Evolutionary conservation across 108 stramenopile species (phyloP).

Genomic region (Pseudonitzschia multistriata): DNA sequence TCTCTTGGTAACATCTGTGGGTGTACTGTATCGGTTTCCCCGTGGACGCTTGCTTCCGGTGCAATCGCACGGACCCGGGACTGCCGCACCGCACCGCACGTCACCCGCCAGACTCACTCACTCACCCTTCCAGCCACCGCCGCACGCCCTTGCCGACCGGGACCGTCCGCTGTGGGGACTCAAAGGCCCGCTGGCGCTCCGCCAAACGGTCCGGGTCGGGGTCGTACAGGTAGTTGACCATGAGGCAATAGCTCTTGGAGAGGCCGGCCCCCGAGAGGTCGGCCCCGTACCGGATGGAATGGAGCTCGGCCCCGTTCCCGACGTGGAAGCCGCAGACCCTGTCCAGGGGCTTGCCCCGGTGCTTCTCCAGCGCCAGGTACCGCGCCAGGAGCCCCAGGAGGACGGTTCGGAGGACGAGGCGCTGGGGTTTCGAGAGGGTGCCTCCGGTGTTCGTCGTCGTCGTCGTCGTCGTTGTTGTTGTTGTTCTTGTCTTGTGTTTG

Average conservation of each 20-base stretch:
- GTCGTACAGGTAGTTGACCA: conserved; percentile 86
- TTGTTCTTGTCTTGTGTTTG: background rate
- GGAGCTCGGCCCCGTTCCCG: conserved; percentile 79
- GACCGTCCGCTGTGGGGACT: background rate
- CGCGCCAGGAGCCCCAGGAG: conserved; percentile 68
- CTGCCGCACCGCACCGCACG: no score
- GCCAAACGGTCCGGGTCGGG: conserved; percentile 31
- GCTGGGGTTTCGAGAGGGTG: background rate
- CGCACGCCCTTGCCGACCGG: background rate
- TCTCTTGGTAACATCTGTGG: no score
- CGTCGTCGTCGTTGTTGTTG: background rate
- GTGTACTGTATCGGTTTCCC: no score
- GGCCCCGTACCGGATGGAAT: conserved; percentile 66
- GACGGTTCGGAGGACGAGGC: conserved; percentile 36
- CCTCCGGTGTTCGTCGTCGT: background rate
- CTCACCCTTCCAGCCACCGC: conserved; percentile 1
- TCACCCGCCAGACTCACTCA: no score
- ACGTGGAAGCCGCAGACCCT: conserved; percentile 85
- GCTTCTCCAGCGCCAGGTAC: conserved; percentile 64
- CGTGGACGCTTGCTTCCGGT: no score
- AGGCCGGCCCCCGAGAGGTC: conserved; percentile 66
- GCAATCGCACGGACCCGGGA: no score
- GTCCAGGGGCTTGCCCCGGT: conserved; percentile 74
- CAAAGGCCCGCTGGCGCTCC: background rate
- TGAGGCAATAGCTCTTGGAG: conserved; percentile 70